Percentiles rank a stretch among this genome's conserved stretches.
These are phyloP conservation scores for Lepidium africanum DNA, from an alignment of 345 rosid species.

Conservation along the genomic window DNA sequence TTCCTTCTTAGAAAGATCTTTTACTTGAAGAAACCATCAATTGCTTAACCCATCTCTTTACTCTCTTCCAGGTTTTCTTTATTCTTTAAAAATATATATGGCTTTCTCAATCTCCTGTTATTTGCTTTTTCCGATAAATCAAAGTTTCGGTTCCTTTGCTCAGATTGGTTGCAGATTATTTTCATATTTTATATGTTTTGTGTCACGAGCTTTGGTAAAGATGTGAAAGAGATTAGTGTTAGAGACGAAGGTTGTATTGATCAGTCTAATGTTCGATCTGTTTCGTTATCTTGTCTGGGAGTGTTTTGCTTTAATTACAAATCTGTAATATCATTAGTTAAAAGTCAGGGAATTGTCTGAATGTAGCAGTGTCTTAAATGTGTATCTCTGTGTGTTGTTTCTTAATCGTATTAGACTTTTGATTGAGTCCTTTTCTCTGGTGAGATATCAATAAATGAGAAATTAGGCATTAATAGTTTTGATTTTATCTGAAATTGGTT, in stretches of 20 bases:
- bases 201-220: neutral
- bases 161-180: neutral
- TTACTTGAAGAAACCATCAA: neutral
- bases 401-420: neutral
- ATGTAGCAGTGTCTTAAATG: slow-evolving; percentile 13
- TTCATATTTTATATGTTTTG: neutral
- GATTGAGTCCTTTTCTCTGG: neutral
- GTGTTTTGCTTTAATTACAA: neutral
- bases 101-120: neutral
- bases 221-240: slow-evolving; percentile 1
- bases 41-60: neutral
- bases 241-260: neutral
- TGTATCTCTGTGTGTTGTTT: neutral
- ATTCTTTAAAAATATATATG: neutral
- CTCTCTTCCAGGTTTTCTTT: slow-evolving; percentile 23
- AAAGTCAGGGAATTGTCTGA: neutral
- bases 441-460: neutral
- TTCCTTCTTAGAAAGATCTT: neutral
- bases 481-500: neutral
- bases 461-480: neutral
- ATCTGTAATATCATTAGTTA: neutral
- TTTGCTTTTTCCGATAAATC: neutral
- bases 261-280: slow-evolving; percentile 13
- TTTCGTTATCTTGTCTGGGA: neutral
- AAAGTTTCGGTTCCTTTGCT: neutral